Evolutionary conservation across 352 stramenopile genomes (phyloP), one percentile per base, ranked within the genome.

Genomic region (Nothophytophthora sp.): DNA sequence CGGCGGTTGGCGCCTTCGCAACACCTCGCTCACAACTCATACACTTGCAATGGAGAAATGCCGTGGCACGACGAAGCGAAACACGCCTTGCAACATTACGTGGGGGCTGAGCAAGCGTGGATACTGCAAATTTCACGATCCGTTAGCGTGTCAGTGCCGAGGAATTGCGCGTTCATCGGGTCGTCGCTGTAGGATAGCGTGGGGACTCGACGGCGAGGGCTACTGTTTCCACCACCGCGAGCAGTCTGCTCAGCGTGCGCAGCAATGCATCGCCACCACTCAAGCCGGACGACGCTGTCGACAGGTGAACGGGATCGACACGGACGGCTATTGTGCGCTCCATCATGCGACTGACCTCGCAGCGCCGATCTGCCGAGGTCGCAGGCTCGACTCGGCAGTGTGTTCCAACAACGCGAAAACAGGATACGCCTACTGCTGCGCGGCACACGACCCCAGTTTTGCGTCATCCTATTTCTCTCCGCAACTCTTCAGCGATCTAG

Each of bases 381-480:
- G 24, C 54, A 13, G 45, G 44, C 4, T 50, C 45, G 3, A 54
- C 15, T 3, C 23, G 43, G n/a, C 23, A 9, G 0, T 71, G 63
- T 33, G 40, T n/a, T n/a, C 6, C 1, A 66, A 71, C 34, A 55
- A 64, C 19, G 63, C 52, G 4, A 77, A 73, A 27, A 25, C 16
- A 0, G 48, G 35, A 22, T 76, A 80, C 33, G 32, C 39, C 12
- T 80, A 61, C 24, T 81, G 70, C 46, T 76, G 66, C 44, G 59
- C 70, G 22, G 55, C 57, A 4, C 70, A 81, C 51, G 65, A 76
- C 24, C 62, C 58, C 1, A 18, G 29, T 11, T 46, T 51, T 23
- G 41, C 47, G 27, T 18, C 44, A 10, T 40, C 34, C 24, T 65
- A 64, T 38, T 59, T 70, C 27, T 51, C 63, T n/a, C 66, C 70